These are phyloP conservation scores for Periconia macrospinosa DNA, from an alignment of 2,329 filamentous ascomycete genomes.

Conservation along the genomic window DNA sequence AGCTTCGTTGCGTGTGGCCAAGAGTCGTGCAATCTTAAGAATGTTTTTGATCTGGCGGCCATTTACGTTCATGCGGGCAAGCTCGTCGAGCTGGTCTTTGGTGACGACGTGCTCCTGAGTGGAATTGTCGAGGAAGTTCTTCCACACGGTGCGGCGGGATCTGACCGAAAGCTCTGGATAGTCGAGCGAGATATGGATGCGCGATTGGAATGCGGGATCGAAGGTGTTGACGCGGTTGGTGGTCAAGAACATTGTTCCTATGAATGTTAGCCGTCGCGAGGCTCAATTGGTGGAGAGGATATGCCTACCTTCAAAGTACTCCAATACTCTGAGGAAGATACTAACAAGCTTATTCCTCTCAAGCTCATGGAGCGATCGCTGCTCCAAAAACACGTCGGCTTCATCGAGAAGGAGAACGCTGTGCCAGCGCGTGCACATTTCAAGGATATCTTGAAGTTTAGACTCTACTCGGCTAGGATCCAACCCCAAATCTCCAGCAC, in stretches of 20 bases:
- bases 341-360: conserved; percentile 32
- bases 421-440: conserved; percentile 54
- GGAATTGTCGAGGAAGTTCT: conserved; percentile 45
- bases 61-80: conserved; percentile 42
- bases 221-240: conserved; percentile 50
- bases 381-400: conserved; percentile 43
- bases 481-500: conserved; percentile 53
- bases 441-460: conserved; percentile 50
- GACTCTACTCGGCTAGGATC: conserved; percentile 47
- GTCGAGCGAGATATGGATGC: conserved; percentile 50
- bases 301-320: conserved; percentile 45
- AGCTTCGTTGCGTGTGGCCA: conserved; percentile 22
- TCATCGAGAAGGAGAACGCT: conserved; percentile 56
- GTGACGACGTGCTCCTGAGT: conserved; percentile 34
- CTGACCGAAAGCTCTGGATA: conserved; percentile 46
- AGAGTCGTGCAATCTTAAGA: conserved; percentile 44
- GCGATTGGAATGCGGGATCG: conserved; percentile 51
- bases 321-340: conserved; percentile 42
- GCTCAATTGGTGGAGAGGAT: background rate
- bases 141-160: conserved; percentile 48
- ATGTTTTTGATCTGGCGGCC: conserved; percentile 50
- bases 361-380: conserved; percentile 27
- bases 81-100: conserved; percentile 34
- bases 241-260: conserved; percentile 34
- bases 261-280: background rate